These are phyloP conservation scores for Naganishia vaughanmartiniae DNA, from an alignment of 768 basidiomycete species.

Conservation along the genomic window DNA sequence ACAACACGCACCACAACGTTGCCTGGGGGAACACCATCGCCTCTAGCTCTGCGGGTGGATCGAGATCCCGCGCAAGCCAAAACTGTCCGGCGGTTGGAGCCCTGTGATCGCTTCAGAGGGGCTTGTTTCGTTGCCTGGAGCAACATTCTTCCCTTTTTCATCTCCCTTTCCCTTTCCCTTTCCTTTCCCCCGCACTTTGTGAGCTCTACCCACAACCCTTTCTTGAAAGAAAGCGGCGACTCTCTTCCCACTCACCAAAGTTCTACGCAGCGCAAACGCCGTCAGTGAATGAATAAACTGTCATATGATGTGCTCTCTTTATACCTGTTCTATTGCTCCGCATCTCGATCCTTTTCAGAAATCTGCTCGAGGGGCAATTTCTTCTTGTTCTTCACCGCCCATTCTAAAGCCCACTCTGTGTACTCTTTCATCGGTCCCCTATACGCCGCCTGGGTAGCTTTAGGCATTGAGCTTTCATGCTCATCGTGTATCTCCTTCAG, in stretches of 20 bases:
- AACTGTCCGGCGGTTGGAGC: neutral
- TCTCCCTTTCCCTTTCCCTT: neutral
- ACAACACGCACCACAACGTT: neutral
- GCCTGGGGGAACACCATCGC: neutral
- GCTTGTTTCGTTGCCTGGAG: neutral
- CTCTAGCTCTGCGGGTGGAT: conserved; percentile 3
- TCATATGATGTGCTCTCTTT: neutral
- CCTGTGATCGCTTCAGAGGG: neutral
- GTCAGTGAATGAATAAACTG: neutral
- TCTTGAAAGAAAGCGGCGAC: neutral
- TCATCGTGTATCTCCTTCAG: neutral
- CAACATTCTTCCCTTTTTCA: neutral
- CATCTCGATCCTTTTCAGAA: neutral
- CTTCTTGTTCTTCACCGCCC: too few relatives aligned
- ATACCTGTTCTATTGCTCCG: neutral
- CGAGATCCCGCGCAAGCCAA: neutral
- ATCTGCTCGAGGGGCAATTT: neutral
- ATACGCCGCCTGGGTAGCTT: neutral
- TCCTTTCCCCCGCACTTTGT: neutral
- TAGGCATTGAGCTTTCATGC: neutral
- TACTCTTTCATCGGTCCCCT: neutral
- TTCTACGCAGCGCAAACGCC: neutral
- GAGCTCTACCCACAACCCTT: neutral
- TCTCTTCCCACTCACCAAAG: neutral
- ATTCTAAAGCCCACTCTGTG: too few relatives aligned